Base-by-base conservation (phyloP, 2,329 filamentous ascomycete species). In the Neopestalotiopsis rosae region DNA sequence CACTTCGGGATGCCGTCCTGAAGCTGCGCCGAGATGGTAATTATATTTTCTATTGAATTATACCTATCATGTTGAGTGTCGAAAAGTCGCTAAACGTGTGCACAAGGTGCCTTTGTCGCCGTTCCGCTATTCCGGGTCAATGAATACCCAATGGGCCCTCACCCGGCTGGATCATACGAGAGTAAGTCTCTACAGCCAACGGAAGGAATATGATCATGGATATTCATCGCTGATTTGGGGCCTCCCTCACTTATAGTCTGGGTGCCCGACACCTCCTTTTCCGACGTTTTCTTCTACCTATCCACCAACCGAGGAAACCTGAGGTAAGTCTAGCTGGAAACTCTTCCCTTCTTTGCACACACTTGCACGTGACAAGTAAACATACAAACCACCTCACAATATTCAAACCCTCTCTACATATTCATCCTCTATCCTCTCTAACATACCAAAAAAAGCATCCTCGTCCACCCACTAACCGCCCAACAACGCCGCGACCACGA, bases 221-320 rank as follows among this genome's bases (percentile, higher is more conserved):
- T 4, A 32, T 9, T 32, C 12, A 10, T 12, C 24, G 57, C 24
- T 59, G 2, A 59, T 5, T 42, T 2, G 42, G 14, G 10, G 12
- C 40, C 32, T 7, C 20, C 1, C 34, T 57, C 38, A 13, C 7
- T 24, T 45, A 9, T 58, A 71, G 76, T 78, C 57, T 79, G 78
- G 78, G 78, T 79, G 7, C 78, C 78, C 1, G 78, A 79, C 64
- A 76, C 76, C 1, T 79, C 78, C 0, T 79, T 79, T 52, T 78
- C 78, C 0, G 78, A 79, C 49, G 78, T 79, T 9, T 79, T 79
- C 64, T 79, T 79, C 67, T 79, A 79, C 67, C 49, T 79, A 45
- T 74, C 78, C 17, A 65, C 76, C 14, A 79, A 79, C 63, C 74
- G 78, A 20, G 78, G 78, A 17, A 73, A 73, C 45, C 58, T 78